These are phyloP conservation scores for Aristolochia californica DNA, from an alignment of 164 flowering plant species.

Conservation along the genomic window DNA sequence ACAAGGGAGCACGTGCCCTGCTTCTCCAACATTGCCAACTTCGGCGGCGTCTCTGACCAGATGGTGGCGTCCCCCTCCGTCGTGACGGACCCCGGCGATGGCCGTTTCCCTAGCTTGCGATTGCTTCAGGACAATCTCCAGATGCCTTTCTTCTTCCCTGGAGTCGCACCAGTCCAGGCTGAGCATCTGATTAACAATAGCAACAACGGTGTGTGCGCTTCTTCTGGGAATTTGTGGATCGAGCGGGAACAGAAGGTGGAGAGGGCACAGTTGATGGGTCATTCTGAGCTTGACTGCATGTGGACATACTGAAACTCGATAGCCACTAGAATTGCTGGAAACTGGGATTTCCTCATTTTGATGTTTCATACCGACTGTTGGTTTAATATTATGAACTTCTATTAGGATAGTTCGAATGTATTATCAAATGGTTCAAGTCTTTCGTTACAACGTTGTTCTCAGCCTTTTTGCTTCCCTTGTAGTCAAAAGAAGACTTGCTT, in stretches of 20 bases:
- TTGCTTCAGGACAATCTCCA: conserved; percentile 71
- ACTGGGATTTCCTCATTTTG: too few species aligned
- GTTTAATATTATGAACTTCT: too few species aligned
- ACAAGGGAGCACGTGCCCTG: conserved; percentile 91
- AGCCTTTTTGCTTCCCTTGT: too few species aligned
- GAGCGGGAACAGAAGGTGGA: conserved; percentile 21
- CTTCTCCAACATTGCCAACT: conserved; percentile 65
- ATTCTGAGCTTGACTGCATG: conserved; percentile 70
- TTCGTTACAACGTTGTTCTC: too few species aligned
- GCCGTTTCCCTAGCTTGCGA: conserved; percentile 49
- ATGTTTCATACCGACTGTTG: too few species aligned
- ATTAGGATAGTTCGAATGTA: too few species aligned
- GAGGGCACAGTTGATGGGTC: conserved; percentile 13
- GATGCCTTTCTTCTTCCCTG: conserved; percentile 43
- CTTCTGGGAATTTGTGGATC: conserved; percentile 16
- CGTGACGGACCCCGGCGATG: conserved; percentile 10
- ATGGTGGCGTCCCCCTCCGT: conserved; percentile 1
- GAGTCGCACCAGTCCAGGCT: conserved; percentile 8
- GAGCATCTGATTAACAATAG: not conserved
- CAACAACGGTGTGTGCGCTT: conserved; percentile 8
- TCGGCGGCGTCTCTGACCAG: not conserved
- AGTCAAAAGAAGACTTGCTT: too few species aligned
- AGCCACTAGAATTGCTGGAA: not conserved
- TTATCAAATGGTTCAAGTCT: not conserved
- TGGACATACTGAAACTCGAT: conserved; percentile 50